Base-by-base conservation (phyloP, 2,329 filamentous ascomycete species). In the Ceratocystis papillata region DNA sequence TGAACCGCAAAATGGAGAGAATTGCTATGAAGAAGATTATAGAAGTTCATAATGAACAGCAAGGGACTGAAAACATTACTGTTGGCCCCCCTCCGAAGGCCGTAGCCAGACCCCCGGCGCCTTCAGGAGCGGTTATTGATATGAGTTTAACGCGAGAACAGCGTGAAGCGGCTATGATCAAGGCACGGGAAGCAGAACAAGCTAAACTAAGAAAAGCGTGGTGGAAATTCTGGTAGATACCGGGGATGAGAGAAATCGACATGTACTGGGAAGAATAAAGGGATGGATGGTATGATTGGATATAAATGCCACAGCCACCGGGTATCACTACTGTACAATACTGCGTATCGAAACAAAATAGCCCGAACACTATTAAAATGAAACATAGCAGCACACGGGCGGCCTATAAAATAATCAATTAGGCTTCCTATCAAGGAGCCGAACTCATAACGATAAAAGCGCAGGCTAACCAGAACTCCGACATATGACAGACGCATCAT, bases 11-110 rank as follows among this genome's bases (percentile, higher is more conserved):
- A 61, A 81, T 87, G 68, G 93, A 97, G 76, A 83, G 87, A 71
- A 84, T 86, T 69, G 88, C 90, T 69, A 93, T 99, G 86, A 88
- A 88, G 74, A 81, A 90, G 70, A 89, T 89, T 3, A 87, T 96
- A 65, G 90, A 96, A 73, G 83, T 79, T 45, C 83, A 86, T 73
- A 81, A 85, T 71, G 74, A 78, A 69, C 74, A 77, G 74, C 65
- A 76, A 77, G 69, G 78, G 76, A 67, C 76, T 75, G 70, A 77
- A 73, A 70, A 71, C 70, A 68, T 73, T 77, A 69, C 63, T 5
- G 55, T 67, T 33, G 66, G 66, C 3, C 63, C 63, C 4, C 50
- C 64, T 45, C 48, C 62, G 10, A 25, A 65, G 53, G 59, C 63
- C 46, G 62, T 65, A 37, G 55, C 45, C 10, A 57, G 57, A 41